A percentile compares a stretch with the other conserved stretches of the same genome.
These are phyloP conservation scores for Lomentospora prolificans DNA, from an alignment of 2,329 filamentous ascomycete genomes.

Conservation along the genomic window DNA sequence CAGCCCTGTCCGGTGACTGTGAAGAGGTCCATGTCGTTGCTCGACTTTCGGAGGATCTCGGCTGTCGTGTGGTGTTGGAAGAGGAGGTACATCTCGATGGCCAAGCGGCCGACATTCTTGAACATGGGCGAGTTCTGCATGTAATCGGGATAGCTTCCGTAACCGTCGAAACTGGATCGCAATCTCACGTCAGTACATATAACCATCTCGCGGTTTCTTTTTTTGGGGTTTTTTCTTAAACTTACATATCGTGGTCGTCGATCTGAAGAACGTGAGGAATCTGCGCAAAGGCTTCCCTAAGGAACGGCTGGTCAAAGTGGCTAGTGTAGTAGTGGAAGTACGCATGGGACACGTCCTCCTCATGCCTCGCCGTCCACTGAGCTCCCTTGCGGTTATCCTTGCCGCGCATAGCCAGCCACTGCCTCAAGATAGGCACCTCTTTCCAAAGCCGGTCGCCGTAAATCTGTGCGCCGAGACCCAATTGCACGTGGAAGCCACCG, in stretches of 20 bases:
- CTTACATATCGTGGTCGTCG: slow-evolving; percentile 97
- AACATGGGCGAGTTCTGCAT: slow-evolving; percentile 98
- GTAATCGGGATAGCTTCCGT: slow-evolving; percentile 92
- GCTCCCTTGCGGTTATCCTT: slow-evolving; percentile 88
- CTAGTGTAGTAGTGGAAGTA: slow-evolving; percentile 99
- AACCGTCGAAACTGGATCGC: slow-evolving; percentile 73
- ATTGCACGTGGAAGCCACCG: slow-evolving; percentile 87
- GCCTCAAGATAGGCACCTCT: slow-evolving; percentile 84
- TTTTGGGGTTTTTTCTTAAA: slow-evolving; percentile 16
- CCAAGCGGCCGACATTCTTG: slow-evolving; percentile 93
- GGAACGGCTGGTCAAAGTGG: slow-evolving; percentile 92
- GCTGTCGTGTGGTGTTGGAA: slow-evolving; percentile 98
- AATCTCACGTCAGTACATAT: no score
- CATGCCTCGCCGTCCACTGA: slow-evolving; percentile 85
- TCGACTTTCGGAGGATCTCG: slow-evolving; percentile 83
- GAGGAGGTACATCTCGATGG: slow-evolving; percentile 93
- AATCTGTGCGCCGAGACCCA: slow-evolving; percentile 88
- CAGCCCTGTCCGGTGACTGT: slow-evolving; percentile 95
- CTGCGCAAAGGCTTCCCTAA: slow-evolving; percentile 92
- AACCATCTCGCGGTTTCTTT: no score
- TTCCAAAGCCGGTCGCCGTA: slow-evolving; percentile 95
- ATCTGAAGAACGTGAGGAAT: slow-evolving; percentile 90
- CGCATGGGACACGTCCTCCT: slow-evolving; percentile 90
- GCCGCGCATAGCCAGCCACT: slow-evolving; percentile 88
- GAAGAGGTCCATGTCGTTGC: slow-evolving; percentile 83